Percentiles rank a stretch among this genome's conserved stretches.
Conservation (phyloP, 805 yeast genomes). For the baker's yeast (Saccharomyces cerevisiae) region DNA sequence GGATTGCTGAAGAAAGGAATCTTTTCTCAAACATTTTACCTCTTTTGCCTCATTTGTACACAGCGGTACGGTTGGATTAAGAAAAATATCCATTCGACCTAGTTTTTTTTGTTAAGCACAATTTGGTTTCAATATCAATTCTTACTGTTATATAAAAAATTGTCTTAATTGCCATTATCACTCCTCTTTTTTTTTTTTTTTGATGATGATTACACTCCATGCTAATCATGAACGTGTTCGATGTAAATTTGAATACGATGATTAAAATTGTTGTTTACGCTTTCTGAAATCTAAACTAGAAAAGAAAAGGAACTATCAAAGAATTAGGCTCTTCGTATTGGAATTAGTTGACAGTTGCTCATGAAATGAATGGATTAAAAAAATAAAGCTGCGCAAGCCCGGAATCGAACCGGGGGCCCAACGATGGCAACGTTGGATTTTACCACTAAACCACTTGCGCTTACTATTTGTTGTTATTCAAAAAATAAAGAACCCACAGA, state of each 20-base stretch:
- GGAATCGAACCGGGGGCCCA: background rate
- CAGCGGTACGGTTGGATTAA: background rate
- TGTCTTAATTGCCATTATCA: background rate
- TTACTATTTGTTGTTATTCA: background rate
- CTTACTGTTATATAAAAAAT: background rate
- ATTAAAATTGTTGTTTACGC: background rate
- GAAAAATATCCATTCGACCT: background rate
- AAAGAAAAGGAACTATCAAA: background rate
- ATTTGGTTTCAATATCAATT: background rate
- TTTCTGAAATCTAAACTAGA: background rate
- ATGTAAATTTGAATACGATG: background rate
- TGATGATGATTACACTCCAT: background rate
- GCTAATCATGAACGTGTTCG: background rate
- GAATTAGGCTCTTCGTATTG: background rate
- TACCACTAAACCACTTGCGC: background rate
- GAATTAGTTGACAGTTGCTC: background rate
- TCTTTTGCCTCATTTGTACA: background rate
- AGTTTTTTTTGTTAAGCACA: background rate
- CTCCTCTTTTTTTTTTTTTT: background rate
- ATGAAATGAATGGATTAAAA: background rate
- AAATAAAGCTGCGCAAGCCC: background rate
- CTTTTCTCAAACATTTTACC: background rate
- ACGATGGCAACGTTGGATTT: background rate
- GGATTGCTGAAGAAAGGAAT: background rate
- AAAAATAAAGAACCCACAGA: too few species aligned